Conservation (phyloP, 2,329 filamentous ascomycete genomes). For the Mycosphaerella arachidis region DNA sequence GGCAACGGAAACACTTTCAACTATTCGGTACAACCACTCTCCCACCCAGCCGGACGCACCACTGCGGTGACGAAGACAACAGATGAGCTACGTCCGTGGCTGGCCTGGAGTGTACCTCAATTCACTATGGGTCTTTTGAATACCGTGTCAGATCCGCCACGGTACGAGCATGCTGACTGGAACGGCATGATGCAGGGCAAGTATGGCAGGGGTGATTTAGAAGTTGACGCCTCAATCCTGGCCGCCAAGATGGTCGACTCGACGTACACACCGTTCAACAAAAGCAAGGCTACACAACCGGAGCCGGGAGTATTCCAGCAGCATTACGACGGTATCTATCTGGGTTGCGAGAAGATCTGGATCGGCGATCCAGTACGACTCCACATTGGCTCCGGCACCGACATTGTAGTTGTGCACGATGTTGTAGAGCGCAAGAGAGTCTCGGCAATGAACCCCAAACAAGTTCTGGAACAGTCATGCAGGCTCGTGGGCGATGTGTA, state of each 20-base stretch:
- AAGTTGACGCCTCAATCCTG: conserved; percentile 56
- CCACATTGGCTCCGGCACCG: conserved; percentile 39
- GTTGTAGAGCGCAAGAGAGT: conserved; percentile 39
- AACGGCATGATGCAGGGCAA: conserved; percentile 36
- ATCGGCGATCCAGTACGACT: conserved; percentile 56
- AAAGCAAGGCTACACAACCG: conserved; percentile 38
- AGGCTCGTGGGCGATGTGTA: conserved; percentile 51
- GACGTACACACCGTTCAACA: conserved; percentile 52
- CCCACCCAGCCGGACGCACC: conserved; percentile 30
- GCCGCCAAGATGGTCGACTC: conserved; percentile 53
- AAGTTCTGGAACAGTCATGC: conserved; percentile 28
- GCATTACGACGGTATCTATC: conserved; percentile 51
- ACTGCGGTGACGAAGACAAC: conserved; percentile 41
- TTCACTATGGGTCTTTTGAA: conserved; percentile 46
- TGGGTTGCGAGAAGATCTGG: conserved; percentile 59
- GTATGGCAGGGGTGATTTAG: conserved; percentile 46
- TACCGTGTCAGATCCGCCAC: conserved; percentile 33
- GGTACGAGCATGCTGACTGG: conserved; percentile 52
- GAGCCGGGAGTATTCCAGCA: conserved; percentile 38
- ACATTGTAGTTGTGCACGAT: conserved; percentile 47
- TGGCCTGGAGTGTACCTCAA: conserved; percentile 54
- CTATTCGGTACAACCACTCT: conserved; percentile 38
- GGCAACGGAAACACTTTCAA: conserved; percentile 19
- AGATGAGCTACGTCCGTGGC: conserved; percentile 52
- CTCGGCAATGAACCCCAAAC: conserved; percentile 21